Evolutionary conservation across 352 stramenopile species (phyloP), one percentile per base, ranked within the genome.

Genomic region (Pythium guiyangense): DNA sequence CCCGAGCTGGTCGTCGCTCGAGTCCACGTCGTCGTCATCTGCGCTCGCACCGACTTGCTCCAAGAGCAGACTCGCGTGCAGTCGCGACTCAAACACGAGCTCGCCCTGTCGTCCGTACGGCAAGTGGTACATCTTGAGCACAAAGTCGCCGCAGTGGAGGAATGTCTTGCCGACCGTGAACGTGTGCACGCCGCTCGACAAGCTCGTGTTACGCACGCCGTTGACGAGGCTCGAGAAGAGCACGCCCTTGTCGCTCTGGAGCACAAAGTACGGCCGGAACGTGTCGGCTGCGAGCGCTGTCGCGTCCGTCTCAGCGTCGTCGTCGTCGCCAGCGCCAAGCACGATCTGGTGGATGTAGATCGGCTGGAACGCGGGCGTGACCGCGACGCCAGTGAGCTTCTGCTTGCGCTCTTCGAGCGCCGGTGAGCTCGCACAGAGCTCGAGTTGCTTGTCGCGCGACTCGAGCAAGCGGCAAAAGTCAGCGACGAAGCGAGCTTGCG

Each of bases 61-160:
- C 31, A 95, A 62, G 5, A 95, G 62, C 20, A 95, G 70, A 31
- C 75, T 90, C 5, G 77, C 70, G 34, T 93, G 82, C 9, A 95
- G 54, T 27, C 86, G 77, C 20, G 63, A 76, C 47, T 95, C 86
- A 40, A 95, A 76, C 34, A 95, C 71, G n/a, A 94, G 49, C 49
- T 95, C 79, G 8, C 86, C 86, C 56, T 92, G 82, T 43, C 80
- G 74, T 14, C 83, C 85, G 45, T 91, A 92, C n/a, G 86, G 86
- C 55, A 95, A 68, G 56, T 95, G 81, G 54, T 95, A 95, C 83
- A 95, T 94, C 62, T 92, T 90, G 26, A 95, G 62, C 27, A 75
- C 48, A 20, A 95, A 64, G 46, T 95, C 86, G 31, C 71, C 71
- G 61, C 84, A 91, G 46, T 79, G 67, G 18, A 71, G 42, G 27